A percentile compares a stretch with the other conserved stretches of the same genome.
phyloP scores from a whole-genome alignment of 257 asterid genomes.

The Buddleja alternifolia region DNA sequence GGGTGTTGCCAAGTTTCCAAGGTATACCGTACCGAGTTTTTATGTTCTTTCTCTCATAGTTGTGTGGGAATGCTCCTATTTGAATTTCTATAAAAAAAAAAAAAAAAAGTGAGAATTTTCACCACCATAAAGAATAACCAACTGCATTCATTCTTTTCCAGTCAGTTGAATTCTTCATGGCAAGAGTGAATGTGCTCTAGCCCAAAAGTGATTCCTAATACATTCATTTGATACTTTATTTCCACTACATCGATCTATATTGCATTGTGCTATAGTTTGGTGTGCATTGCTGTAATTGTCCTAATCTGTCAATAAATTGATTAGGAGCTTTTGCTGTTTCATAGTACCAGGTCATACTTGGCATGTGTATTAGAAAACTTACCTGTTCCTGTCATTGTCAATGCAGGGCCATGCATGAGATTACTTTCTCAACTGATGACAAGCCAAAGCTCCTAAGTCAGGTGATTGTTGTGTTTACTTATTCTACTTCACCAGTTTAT shows the following conservation, averaged over 20 bases:
- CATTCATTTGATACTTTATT: conserved; percentile 25
- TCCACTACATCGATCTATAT: neutral
- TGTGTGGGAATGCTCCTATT: conserved; percentile 15
- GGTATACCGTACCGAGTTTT: conserved; percentile 51
- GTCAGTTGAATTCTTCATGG: neutral
- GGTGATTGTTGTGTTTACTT: conserved; percentile 46
- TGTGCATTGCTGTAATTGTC: conserved; percentile 9
- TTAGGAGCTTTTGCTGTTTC: conserved; percentile 4
- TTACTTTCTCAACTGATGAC: conserved; percentile 89
- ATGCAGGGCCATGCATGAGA: conserved; percentile 98
- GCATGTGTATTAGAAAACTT: conserved; percentile 25
- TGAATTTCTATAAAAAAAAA: conserved; percentile 5
- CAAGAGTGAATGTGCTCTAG: conserved; percentile 4
- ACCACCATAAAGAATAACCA: neutral
- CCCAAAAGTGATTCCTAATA: neutral
- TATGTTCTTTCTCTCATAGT: conserved; percentile 20
- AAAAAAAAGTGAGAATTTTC: neutral
- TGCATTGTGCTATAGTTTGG: conserved; percentile 5
- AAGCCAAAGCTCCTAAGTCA: conserved; percentile 96
- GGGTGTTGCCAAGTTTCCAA: conserved; percentile 45
- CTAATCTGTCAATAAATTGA: conserved; percentile 14
- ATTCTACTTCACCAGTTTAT: conserved; percentile 4
- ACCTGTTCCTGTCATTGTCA: conserved; percentile 17
- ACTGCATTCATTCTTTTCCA: neutral
- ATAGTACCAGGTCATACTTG: conserved; percentile 12